A percentile compares a stretch with the other conserved stretches of the same genome.
phyloP scores from a whole-genome alignment of 495 filamentous ascomycete species.

The Penicillium maclennaniae region DNA sequence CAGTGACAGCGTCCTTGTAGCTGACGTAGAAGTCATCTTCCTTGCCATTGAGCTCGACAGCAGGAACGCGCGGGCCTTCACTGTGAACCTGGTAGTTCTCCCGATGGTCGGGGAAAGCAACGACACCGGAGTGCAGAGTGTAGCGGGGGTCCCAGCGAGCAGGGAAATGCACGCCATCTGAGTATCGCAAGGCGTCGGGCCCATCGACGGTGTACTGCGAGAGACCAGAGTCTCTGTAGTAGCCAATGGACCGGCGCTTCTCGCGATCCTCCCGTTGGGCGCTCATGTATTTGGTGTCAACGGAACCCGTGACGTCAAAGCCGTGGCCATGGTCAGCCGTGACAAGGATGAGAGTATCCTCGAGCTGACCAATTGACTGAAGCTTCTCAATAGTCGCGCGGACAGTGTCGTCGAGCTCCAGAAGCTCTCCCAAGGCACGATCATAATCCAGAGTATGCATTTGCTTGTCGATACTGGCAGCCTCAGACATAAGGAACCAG shows the following conservation, averaged over 20 bases:
- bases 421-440: slow-evolving; percentile 67
- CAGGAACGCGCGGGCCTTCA: slow-evolving; percentile 54
- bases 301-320: slow-evolving; percentile 59
- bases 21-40: slow-evolving; percentile 54
- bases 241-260: slow-evolving; percentile 65
- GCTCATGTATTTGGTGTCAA: slow-evolving; percentile 56
- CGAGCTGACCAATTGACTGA: slow-evolving; percentile 48
- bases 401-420: slow-evolving; percentile 73
- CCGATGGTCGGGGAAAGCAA: slow-evolving; percentile 61
- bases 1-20: slow-evolving; percentile 57
- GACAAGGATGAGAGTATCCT: slow-evolving; percentile 66
- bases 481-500: slow-evolving; percentile 75
- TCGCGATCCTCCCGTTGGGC: slow-evolving; percentile 54
- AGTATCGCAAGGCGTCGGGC: slow-evolving; percentile 46
- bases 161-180: slow-evolving; percentile 64
- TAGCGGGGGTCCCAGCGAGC: slow-evolving; percentile 74
- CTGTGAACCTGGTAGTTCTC: slow-evolving; percentile 63
- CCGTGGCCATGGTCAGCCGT: slow-evolving; percentile 77
- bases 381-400: slow-evolving; percentile 62
- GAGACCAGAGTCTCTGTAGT: slow-evolving; percentile 60
- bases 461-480: slow-evolving; percentile 73
- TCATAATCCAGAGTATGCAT: slow-evolving; percentile 77
- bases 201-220: slow-evolving; percentile 60
- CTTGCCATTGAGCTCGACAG: slow-evolving; percentile 28
- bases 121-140: slow-evolving; percentile 61